Percentiles rank a stretch among this genome's conserved stretches.
Conservation (phyloP, 257 asterid genomes). For the Linaria vulgaris region DNA sequence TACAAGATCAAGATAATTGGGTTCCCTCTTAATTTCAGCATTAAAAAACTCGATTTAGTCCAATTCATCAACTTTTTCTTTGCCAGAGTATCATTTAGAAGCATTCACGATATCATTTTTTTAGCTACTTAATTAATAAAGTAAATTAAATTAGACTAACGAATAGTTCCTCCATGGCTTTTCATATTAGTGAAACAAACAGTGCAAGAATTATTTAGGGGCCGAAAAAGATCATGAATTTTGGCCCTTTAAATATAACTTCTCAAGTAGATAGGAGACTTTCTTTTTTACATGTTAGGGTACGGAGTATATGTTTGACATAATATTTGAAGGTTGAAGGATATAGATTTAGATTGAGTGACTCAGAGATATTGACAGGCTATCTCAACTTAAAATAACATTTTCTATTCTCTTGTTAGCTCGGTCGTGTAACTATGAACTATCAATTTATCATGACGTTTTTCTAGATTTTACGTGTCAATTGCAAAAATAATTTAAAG, state of each 20-base stretch:
- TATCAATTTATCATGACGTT: too few relatives aligned
- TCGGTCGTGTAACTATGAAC: too few relatives aligned
- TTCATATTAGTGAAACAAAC: slow-evolving; percentile 28
- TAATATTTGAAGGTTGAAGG: not conserved
- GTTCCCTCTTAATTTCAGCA: slow-evolving; percentile 6
- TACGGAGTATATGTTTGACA: not conserved
- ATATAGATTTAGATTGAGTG: not conserved
- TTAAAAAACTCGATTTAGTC: not conserved
- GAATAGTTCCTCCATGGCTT: slow-evolving; percentile 33
- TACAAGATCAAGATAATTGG: not conserved
- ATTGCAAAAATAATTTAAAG: too few relatives aligned
- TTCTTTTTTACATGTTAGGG: not conserved
- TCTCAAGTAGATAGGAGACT: not conserved
- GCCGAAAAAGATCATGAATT: not conserved
- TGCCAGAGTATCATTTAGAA: slow-evolving; percentile 24
- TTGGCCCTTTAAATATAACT: not conserved
- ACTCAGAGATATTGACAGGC: too few relatives aligned
- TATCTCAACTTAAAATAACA: too few relatives aligned
- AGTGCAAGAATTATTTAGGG: not conserved
- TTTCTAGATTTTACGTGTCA: too few relatives aligned
- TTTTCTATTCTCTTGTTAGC: too few relatives aligned
- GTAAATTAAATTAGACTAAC: slow-evolving; percentile 13
- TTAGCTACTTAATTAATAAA: slow-evolving; percentile 9
- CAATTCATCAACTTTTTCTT: slow-evolving; percentile 4
- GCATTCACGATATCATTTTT: slow-evolving; percentile 25